Evolutionary conservation across 176 grass and related monocot genomes (phyloP).

Genomic region (Eremochloa ophiuroides): DNA sequence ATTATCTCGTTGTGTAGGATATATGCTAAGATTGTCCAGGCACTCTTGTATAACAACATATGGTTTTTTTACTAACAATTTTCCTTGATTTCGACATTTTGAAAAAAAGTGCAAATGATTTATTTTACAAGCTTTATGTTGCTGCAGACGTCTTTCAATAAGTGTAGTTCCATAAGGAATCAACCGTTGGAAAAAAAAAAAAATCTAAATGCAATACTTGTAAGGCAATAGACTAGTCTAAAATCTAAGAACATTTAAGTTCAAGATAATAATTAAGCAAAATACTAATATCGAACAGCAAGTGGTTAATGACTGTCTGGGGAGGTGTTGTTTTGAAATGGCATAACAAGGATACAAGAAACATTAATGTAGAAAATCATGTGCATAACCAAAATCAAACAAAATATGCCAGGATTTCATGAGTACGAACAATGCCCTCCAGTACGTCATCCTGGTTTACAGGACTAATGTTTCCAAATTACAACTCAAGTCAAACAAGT

Average conservation of each 20-base stretch:
- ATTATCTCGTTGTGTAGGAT: neutral
- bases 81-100: neutral
- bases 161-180: too few species aligned
- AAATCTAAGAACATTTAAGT: neutral
- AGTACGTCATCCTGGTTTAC: too few species aligned
- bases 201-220: too few species aligned
- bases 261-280: neutral
- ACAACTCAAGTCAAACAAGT: neutral
- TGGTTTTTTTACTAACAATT: neutral
- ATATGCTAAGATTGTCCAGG: neutral
- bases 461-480: too few species aligned
- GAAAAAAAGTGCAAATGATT: neutral
- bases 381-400: too few species aligned
- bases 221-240: neutral
- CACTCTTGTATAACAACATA: neutral
- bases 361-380: too few species aligned
- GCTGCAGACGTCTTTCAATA: neutral
- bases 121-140: neutral
- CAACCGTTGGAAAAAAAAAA: too few species aligned
- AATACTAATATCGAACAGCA: neutral
- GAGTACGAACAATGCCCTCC: too few species aligned
- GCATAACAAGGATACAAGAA: too few species aligned
- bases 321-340: too few species aligned
- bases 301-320: neutral
- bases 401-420: too few species aligned